Conservation (phyloP, 2,329 filamentous ascomycete genomes). For the Aspergillus sp. region DNA sequence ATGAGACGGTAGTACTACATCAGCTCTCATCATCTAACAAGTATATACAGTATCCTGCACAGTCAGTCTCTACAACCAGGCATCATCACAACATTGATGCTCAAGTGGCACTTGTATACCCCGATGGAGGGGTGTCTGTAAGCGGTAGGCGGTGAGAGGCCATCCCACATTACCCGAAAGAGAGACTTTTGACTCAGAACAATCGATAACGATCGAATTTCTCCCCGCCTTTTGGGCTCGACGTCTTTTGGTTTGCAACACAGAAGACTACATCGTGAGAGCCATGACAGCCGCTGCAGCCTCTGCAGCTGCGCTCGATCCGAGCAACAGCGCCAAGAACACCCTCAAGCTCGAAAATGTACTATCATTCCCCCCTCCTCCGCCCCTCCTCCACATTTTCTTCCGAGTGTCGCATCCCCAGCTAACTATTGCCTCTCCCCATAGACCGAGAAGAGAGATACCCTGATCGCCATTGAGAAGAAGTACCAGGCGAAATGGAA, state of each 20-base stretch:
- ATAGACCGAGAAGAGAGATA: slow-evolving; percentile 31
- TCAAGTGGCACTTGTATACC: not conserved
- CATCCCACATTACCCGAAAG: slow-evolving; percentile 17
- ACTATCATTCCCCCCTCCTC: slow-evolving; percentile 22
- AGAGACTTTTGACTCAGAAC: slow-evolving; percentile 5
- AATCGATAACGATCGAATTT: slow-evolving; percentile 7
- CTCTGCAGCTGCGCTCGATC: slow-evolving; percentile 55
- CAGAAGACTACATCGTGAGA: slow-evolving; percentile 21
- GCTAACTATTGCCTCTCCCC: slow-evolving; percentile 14
- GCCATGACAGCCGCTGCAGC: slow-evolving; percentile 46
- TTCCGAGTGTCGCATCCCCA: slow-evolving; percentile 3
- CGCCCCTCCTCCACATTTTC: slow-evolving; percentile 20
- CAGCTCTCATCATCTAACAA: too few relatives aligned
- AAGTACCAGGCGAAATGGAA: slow-evolving; percentile 89
- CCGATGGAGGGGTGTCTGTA: not conserved
- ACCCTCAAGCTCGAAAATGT: slow-evolving; percentile 64
- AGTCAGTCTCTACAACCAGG: too few relatives aligned
- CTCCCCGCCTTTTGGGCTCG: slow-evolving; percentile 13
- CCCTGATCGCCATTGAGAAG: slow-evolving; percentile 61
- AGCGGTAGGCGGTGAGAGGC: slow-evolving; percentile 15
- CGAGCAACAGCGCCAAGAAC: slow-evolving; percentile 54
- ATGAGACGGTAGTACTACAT: too few relatives aligned
- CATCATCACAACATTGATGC: too few relatives aligned
- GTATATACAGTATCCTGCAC: too few relatives aligned
- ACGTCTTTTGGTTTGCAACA: slow-evolving; percentile 21